Percentiles rank a stretch among this genome's conserved stretches.
phyloP scores from a whole-genome alignment of 2,329 filamentous ascomycete genomes.

The Acephala macrosclerotiorum region DNA sequence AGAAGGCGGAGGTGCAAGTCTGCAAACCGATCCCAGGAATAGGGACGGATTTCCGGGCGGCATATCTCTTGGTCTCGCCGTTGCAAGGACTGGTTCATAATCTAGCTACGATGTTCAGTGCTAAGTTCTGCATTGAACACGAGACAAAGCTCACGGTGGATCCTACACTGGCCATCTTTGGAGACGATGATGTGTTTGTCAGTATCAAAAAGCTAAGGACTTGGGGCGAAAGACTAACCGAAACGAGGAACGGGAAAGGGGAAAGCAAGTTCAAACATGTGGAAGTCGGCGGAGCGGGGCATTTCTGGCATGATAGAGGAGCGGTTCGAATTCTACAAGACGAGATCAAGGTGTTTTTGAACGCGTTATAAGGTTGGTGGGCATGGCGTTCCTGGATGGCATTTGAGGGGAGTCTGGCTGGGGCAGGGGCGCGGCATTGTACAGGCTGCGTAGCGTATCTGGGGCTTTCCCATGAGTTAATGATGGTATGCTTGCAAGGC shows the following conservation, averaged over 20 bases:
- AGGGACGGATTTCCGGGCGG: conserved; percentile 46
- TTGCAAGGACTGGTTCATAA: conserved; percentile 65
- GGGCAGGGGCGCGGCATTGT: too few relatives aligned
- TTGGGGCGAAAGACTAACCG: conserved; percentile 67
- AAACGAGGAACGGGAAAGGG: conserved; percentile 22
- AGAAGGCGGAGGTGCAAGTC: conserved; percentile 4
- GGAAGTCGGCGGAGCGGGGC: conserved; percentile 56
- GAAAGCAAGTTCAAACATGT: conserved; percentile 47
- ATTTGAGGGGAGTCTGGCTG: background rate
- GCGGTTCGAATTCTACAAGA: conserved; percentile 32
- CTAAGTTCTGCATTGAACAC: conserved; percentile 35
- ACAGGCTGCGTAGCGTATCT: too few relatives aligned
- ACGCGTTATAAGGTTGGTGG: conserved; percentile 15
- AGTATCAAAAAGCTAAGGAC: conserved; percentile 66
- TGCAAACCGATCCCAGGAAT: conserved; percentile 30
- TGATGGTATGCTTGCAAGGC: too few relatives aligned
- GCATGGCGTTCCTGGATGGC: background rate
- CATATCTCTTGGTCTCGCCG: conserved; percentile 74
- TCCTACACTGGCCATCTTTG: conserved; percentile 75
- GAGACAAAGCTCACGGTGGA: conserved; percentile 65
- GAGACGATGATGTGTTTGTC: conserved; percentile 78
- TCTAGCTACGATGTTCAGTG: conserved; percentile 62
- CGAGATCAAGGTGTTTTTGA: conserved; percentile 35
- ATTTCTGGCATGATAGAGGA: conserved; percentile 55
- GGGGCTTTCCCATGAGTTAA: too few relatives aligned